phyloP scores from a whole-genome alignment of 768 basidiomycete genomes.

The Rhodotorula toruloides region DNA sequence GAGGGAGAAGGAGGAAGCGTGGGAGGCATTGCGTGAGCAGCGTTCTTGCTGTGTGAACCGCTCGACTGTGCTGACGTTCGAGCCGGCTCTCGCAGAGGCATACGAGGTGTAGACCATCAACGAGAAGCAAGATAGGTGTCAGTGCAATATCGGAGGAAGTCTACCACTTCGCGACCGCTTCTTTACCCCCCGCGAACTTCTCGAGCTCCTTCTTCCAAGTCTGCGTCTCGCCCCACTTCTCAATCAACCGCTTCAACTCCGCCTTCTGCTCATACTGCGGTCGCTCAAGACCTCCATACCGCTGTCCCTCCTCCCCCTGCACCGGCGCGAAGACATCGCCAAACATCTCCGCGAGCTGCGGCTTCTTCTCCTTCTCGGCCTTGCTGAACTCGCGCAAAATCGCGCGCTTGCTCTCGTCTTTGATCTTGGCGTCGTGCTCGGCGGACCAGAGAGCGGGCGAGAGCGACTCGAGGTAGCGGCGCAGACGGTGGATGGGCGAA shows the following conservation, averaged over 20 bases:
- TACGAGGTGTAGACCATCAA: background rate
- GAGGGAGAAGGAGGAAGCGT: slow-evolving; percentile 3
- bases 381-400: slow-evolving; percentile 71
- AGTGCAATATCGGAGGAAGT: too few species aligned
- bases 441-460: slow-evolving; percentile 65
- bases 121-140: background rate
- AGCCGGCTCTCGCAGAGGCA: background rate
- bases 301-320: slow-evolving; percentile 67
- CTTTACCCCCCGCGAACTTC: slow-evolving; percentile 56
- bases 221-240: slow-evolving; percentile 70
- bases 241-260: slow-evolving; percentile 66
- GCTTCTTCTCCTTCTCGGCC: slow-evolving; percentile 65
- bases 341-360: slow-evolving; percentile 73
- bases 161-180: slow-evolving; percentile 46
- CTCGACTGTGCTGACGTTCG: background rate
- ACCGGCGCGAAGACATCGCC: slow-evolving; percentile 68
- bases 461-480: slow-evolving; percentile 69
- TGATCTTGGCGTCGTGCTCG: slow-evolving; percentile 66
- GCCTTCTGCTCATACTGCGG: slow-evolving; percentile 67
- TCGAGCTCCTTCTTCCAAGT: slow-evolving; percentile 76
- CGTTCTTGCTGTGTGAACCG: background rate
- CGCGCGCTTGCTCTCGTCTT: slow-evolving; percentile 62
- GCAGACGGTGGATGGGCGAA: slow-evolving; percentile 51
- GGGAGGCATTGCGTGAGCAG: background rate
- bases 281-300: slow-evolving; percentile 61